Base-by-base conservation (phyloP, 106 monocot species). In the Acorus gramineus region DNA sequence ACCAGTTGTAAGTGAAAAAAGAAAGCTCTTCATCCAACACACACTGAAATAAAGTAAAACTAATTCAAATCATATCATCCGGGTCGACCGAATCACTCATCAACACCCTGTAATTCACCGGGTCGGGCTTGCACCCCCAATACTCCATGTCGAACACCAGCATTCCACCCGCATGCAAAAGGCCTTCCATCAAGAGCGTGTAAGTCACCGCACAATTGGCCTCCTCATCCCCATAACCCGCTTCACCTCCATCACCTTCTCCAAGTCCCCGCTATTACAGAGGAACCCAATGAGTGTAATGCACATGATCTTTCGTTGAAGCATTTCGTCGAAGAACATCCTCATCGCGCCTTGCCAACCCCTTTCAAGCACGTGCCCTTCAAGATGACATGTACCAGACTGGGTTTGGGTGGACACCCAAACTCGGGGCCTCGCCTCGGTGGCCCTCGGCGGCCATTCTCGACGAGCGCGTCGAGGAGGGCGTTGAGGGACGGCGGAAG, bases 91-190 rank as follows among this genome's bases (percentile, higher is more conserved):
- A 62, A 42, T 88, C 85, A 28, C 69, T 83, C 79, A 98, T 81
- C 71, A 98, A 50, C 3, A 98, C 85, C 6, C 98, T 85, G 13
- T 92, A 98, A 60, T 98, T 91, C 53, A 73, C 73, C 13, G 64
- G 46, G 13, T 45, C 50, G 7, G 77, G 58, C 71, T 80, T 73
- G 73, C 98, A 98, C 8, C 85, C 92, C 47, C 73, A 76, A 67
- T 88, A 98, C 57, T 88, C 92, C 92, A 98, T 98, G 67, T 98
- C 92, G 52, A 98, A 86, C 87, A 98, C 77, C 70, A 92, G 42
- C 73, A 86, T 52, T 62, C 73, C 6, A 66, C 88, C 11, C 63
- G 77, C 43, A 56, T 28, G 57, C 98, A 98, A 63, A 63, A 98
- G 42, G 5, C 79, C 85, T 60, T 82, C 78, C 92, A 98, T 98